Base-by-base conservation (phyloP, 192 early-diverging fungal genomes). In the Coemansia sp. region DNA sequence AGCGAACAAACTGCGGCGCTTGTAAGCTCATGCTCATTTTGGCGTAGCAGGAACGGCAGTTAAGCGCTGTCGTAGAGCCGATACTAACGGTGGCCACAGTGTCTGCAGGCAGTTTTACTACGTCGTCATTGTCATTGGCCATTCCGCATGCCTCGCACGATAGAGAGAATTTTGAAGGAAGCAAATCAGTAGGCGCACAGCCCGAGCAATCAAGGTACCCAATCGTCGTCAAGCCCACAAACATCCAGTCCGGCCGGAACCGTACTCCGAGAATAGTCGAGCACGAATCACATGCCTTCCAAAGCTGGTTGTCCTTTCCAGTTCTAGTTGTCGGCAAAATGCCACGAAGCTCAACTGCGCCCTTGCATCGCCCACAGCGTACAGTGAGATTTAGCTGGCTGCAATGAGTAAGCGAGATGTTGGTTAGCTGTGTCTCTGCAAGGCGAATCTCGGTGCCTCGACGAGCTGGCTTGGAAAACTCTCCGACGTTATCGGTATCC, bases 401-500 rank as follows among this genome's bases (percentile, higher is more conserved):
- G 74, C 90, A 91, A 65, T 89, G 78, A 5, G 93, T 67, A 5
- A 95, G 68, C 0, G 91, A 80, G 12, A 96, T 86, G 65, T 88
- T 86, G n/a, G 85, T 82, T 10, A 94, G 59, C 5, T 79, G 57
- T 0, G 86, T 69, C 17, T 88, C 74, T 0, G 88, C 85, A 55
- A 96, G 78, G 9, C 91, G 84, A 46, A 95, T 87, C 55, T 92
- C 90, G 12, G 87, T 92, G n/a, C 93, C 94, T 14, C 86, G 77
- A 15, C 86, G 87, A 0, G 67, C 65, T n/a, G 87, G 81, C 44
- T 80, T 84, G 44, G 80, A 67, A 6, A 77, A 74, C 9, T 53
- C 73, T 9, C 72, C 75, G 2, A 42, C 64, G 0, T 7, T 38
- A 14, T 45, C 62, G 23, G 17, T 29, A 3, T 32, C 50, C 0